Base-by-base conservation (phyloP, 2,329 filamentous ascomycete genomes). In the Lecanosticta acicola region DNA sequence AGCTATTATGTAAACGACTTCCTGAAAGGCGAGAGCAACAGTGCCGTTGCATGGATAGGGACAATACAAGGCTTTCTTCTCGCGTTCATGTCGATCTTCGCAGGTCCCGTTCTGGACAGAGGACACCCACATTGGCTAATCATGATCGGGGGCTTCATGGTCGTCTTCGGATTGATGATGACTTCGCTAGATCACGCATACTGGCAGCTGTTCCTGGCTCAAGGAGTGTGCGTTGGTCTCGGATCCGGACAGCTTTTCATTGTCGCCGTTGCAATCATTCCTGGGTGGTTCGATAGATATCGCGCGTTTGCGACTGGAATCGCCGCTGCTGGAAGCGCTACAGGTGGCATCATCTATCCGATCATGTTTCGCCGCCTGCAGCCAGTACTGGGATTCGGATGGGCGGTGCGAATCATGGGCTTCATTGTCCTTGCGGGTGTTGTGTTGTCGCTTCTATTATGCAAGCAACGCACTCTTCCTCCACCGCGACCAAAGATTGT, bases 251-350 rank as follows among this genome's bases (percentile, higher is more conserved):
- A 71, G 48, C 62, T 85, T 2, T 85, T 83, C 61, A 76, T 80
- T 32, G 78, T 83, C 0, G 70, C 74, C 32, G 71, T 87, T 16
- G 77, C 82, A 1, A 74, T 83, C 1, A 65, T 85, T 1, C 76
- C 81, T 3, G 81, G 81, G 3, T 86, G 85, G 55, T 84, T 84
- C 57, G 68, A 68, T 20, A 68, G 67, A 36, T 72, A 68, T 49
- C 69, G 77, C 42, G 72, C 72, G 0, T 64, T 84, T 20, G 79
- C 78, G 3, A 72, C 81, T 17, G 78, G 78, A 1, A 56, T 83
- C 3, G 74, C 76, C 2, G 77, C 79, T 2, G 73, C 71, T 4
- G 81, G 81, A 1, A 77, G 74, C 32, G 75, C 73, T 7, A 66
- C 43, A 2, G 45, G 45, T 3, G 45, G 69, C 11, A 46, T 14